Evolutionary conservation across 768 basidiomycete genomes (phyloP).

Genomic region (Mycena leptocephala): DNA sequence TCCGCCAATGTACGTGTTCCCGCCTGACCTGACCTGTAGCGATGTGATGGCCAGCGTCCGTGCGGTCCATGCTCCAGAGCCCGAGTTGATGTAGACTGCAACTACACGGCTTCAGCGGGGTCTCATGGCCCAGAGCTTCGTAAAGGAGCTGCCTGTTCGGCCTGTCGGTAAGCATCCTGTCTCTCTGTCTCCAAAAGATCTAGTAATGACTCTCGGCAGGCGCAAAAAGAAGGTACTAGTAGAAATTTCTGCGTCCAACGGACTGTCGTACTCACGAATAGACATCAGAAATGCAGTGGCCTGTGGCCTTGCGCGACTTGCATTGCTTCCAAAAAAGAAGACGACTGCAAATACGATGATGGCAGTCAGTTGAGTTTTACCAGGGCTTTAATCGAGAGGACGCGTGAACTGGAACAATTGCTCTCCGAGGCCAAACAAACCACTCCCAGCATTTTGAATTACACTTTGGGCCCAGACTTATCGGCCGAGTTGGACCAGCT

Average conservation of each 20-base stretch:
- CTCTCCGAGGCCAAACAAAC: conserved; percentile 29
- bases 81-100: conserved; percentile 16
- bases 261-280: neutral
- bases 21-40: neutral
- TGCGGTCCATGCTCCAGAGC: conserved; percentile 31
- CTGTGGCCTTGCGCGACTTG: conserved; percentile 35
- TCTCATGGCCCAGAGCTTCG: conserved; percentile 31
- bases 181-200: neutral
- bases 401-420: conserved; percentile 32
- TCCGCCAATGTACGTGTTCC: neutral
- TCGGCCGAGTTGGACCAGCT: conserved; percentile 30
- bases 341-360: conserved; percentile 36
- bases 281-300: conserved; percentile 26
- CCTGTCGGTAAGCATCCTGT: conserved; percentile 27
- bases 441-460: neutral
- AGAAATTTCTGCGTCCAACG: conserved; percentile 46
- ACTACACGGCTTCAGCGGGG: conserved; percentile 6
- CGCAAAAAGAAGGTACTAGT: conserved; percentile 38
- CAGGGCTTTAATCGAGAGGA: conserved; percentile 34
- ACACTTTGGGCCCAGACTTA: conserved; percentile 5
- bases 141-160: conserved; percentile 35
- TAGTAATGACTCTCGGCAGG: neutral
- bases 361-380: conserved; percentile 37
- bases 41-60: conserved; percentile 25
- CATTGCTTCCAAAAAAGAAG: conserved; percentile 34